These are phyloP conservation scores for Cetraspora pellucida DNA, from an alignment of 192 early-diverging fungal species.

Conservation along the genomic window DNA sequence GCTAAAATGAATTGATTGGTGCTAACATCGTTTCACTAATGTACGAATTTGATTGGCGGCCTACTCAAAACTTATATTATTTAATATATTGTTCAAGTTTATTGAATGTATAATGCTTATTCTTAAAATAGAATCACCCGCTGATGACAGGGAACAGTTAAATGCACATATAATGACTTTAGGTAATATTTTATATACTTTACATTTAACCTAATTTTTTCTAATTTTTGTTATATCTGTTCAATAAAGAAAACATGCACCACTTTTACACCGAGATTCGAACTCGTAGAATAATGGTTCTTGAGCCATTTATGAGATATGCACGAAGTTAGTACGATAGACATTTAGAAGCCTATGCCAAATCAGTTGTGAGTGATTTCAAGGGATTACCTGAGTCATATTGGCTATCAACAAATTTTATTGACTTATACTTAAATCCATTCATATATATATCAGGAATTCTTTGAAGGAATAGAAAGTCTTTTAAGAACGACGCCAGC, in stretches of 20 bases:
- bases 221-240: constrained; percentile 8
- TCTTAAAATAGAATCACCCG: constrained; percentile 61
- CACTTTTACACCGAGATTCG: constrained; percentile 83
- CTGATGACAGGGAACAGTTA: constrained; percentile 88
- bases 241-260: constrained; percentile 91
- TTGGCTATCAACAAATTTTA: neutral
- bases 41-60: too few relatives aligned
- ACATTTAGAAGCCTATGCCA: constrained; percentile 81
- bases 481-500: constrained; percentile 75
- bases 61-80: too few relatives aligned
- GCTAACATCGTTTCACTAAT: too few relatives aligned
- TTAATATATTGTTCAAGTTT: too few relatives aligned
- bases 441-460: constrained; percentile 63
- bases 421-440: neutral
- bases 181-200: constrained; percentile 43
- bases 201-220: constrained; percentile 43
- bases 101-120: neutral
- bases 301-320: constrained; percentile 83
- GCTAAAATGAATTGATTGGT: too few relatives aligned
- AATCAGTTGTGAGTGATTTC: constrained; percentile 64
- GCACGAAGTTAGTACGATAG: constrained; percentile 81
- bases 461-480: constrained; percentile 94
- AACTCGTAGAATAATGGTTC: constrained; percentile 67
- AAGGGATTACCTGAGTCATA: neutral
- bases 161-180: constrained; percentile 86